Conservation (phyloP, 257 asterid species). For the Mitragyna speciosa region DNA sequence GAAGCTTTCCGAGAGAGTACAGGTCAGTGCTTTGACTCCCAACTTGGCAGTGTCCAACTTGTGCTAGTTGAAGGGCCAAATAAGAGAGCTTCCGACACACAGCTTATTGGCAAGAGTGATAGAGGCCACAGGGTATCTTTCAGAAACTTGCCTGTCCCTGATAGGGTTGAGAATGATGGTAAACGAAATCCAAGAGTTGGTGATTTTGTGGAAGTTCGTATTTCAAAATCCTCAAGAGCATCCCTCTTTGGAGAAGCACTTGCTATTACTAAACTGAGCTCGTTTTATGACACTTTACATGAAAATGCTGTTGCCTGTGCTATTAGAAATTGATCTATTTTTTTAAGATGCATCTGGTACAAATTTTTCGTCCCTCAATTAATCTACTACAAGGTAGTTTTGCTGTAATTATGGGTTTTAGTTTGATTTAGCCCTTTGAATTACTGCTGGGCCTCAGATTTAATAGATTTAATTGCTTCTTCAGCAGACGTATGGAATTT, state of each 20-base stretch:
- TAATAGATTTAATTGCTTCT: neutral
- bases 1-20: conserved; percentile 82
- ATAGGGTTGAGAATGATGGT: conserved; percentile 47
- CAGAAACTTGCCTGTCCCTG: conserved; percentile 50
- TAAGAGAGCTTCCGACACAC: conserved; percentile 85
- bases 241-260: conserved; percentile 81
- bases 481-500: too few species aligned
- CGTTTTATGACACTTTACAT: conserved; percentile 43
- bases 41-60: conserved; percentile 75
- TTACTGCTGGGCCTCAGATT: neutral
- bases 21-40: conserved; percentile 74
- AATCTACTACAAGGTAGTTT: neutral
- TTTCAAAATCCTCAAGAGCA: conserved; percentile 70
- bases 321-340: conserved; percentile 30
- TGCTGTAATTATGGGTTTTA: neutral
- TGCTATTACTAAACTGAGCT: conserved; percentile 65
- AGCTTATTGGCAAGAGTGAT: conserved; percentile 91
- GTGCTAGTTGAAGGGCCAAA: conserved; percentile 95
- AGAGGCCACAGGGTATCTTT: conserved; percentile 90
- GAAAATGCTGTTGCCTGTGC: conserved; percentile 51
- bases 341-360: conserved; percentile 8
- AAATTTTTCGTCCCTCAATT: neutral
- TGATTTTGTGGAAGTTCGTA: conserved; percentile 75
- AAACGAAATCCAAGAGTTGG: conserved; percentile 64
- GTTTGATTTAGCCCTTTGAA: neutral